Conservation (phyloP, 345 rosid genomes). For the Raphanus raphanistrum region DNA sequence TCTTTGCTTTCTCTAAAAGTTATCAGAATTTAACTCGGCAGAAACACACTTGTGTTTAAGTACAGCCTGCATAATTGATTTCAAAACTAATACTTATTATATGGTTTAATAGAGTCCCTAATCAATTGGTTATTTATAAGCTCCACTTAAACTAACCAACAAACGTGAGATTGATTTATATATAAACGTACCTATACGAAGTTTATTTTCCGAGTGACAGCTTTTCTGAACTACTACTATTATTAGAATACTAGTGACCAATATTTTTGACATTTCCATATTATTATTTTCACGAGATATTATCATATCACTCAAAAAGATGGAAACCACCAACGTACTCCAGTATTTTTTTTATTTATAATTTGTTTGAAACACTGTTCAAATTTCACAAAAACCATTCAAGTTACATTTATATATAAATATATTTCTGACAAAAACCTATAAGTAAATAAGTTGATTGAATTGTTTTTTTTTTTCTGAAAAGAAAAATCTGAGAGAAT, state of each 20-base stretch:
- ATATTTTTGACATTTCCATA: slow-evolving; percentile 6
- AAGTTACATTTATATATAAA: background rate
- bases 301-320: slow-evolving; percentile 25
- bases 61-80: slow-evolving; percentile 36
- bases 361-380: background rate
- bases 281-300: slow-evolving; percentile 2
- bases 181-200: background rate
- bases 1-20: slow-evolving; percentile 50
- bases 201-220: slow-evolving; percentile 15
- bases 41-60: slow-evolving; percentile 19
- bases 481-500: background rate
- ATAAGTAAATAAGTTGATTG: background rate
- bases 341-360: background rate
- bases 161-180: background rate
- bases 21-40: slow-evolving; percentile 31
- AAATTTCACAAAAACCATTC: background rate
- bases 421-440: background rate
- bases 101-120: slow-evolving; percentile 1
- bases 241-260: slow-evolving; percentile 23
- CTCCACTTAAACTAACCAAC: background rate
- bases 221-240: slow-evolving; percentile 9
- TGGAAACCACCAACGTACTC: slow-evolving; percentile 25
- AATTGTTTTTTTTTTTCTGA: background rate
- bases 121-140: slow-evolving; percentile 15
- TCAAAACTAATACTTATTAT: background rate